Base-by-base conservation (phyloP, 192 early-diverging fungal genomes). In the Ambispora gerdemannii region DNA sequence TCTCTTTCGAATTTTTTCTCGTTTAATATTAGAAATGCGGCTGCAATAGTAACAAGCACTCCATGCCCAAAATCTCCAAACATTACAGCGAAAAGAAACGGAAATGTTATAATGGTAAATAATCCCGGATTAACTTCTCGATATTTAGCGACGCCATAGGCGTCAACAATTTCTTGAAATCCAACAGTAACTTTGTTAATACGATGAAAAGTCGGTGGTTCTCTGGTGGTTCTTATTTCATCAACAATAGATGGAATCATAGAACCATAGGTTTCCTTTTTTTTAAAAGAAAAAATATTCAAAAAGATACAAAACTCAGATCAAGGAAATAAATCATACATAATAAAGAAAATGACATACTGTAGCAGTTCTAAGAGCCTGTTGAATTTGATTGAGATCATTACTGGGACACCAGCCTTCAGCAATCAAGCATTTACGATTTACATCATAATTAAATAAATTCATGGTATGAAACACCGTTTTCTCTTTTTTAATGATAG, bases 31-130 rank as follows among this genome's bases (percentile, higher is more conserved):
- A 99, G 79, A 73, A 89, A 92, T 1, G 83, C 73, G 4, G 89
- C 94, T 67, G 78, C 74, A n/a, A 91, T 67, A 3, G 93, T 81
- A 81, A 99, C 85, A 50, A 99, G 69, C 35, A 94, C 75, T 28
- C 95, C 97, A 74, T 99, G 97, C 55, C 97, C 97, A 35, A 97
- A 86, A 79, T 99, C 97, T 67, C 97, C 97, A 85, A 99, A 99
- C 97, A 99, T 99, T 66, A 99, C 87, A 52, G 97, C 96, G 80
- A 99, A 99, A 63, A 99, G 78, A 77, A 99, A 99, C n/a, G 97
- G 97, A 83, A 99, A 99, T 0, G 94, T 95, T 49, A 98, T 96
- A 13, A 91, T 76, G 0, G 97, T 97, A 66, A 97, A 99, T 33
- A 99, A 85, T 50, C 95, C 97, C 19, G 97, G 97, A 76, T 99